Conservation (phyloP, 2,329 filamentous ascomycete species). For the Aureobasidium namibiae region DNA sequence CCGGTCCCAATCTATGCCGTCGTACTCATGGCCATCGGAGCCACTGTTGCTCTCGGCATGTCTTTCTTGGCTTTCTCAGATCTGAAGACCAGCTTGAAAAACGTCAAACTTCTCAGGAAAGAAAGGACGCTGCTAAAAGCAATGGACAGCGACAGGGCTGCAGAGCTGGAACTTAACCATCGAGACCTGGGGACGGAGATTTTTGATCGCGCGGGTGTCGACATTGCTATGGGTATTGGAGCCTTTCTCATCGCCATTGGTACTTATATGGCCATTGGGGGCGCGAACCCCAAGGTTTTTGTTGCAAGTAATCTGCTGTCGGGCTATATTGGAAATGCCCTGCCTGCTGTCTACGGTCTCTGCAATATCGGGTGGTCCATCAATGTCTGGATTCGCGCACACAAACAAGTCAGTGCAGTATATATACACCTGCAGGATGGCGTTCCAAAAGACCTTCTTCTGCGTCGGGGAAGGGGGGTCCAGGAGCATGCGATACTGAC, state of each 20-base stretch:
- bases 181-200: constrained; percentile 45
- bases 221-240: constrained; percentile 42
- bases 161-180: constrained; percentile 37
- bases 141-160: constrained; percentile 18
- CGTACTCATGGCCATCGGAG: constrained; percentile 47
- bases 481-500: background rate
- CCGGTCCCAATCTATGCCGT: constrained; percentile 43
- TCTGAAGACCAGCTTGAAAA: constrained; percentile 35
- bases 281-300: constrained; percentile 36
- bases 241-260: constrained; percentile 44
- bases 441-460: background rate
- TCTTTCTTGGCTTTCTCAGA: constrained; percentile 42
- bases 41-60: constrained; percentile 37
- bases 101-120: constrained; percentile 37
- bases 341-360: constrained; percentile 42
- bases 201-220: constrained; percentile 45
- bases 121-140: constrained; percentile 31
- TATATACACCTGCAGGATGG: background rate
- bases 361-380: constrained; percentile 42
- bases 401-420: constrained; percentile 26
- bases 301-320: constrained; percentile 45
- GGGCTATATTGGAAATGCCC: constrained; percentile 47
- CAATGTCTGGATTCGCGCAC: constrained; percentile 36
- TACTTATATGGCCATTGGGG: constrained; percentile 47
- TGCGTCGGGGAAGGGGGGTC: background rate